Conservation (phyloP, 192 early-diverging fungal genomes). For the Allomyces macrogynus region DNA sequence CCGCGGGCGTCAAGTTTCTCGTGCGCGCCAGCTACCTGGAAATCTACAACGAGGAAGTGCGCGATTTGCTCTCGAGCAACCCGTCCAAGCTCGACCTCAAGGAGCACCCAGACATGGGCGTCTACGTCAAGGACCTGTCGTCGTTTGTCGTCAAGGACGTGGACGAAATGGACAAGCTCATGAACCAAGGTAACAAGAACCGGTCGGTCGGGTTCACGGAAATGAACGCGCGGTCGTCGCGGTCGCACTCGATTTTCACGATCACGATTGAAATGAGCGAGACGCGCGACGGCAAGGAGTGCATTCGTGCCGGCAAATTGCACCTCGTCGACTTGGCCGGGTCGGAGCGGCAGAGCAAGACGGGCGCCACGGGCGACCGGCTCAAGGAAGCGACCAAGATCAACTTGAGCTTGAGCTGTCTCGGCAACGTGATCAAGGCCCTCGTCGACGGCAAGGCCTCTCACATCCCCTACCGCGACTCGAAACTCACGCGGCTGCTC, state of each 20-base stretch:
- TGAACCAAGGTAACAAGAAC: conserved; percentile 45
- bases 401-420: conserved; percentile 35
- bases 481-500: conserved; percentile 38
- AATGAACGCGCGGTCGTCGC: conserved; percentile 36
- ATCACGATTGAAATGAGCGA: conserved; percentile 20
- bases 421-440: conserved; percentile 43
- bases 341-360: conserved; percentile 36
- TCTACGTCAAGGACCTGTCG: conserved; percentile 38
- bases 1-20: conserved; percentile 24
- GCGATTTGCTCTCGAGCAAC: conserved; percentile 30
- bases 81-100: conserved; percentile 33
- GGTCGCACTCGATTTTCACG: conserved; percentile 41
- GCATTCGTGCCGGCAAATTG: conserved; percentile 35
- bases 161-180: conserved; percentile 39
- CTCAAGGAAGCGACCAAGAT: conserved; percentile 44
- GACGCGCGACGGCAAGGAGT: conserved; percentile 25
- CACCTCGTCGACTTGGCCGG: conserved; percentile 57
- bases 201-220: conserved; percentile 51
- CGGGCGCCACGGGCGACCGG: conserved; percentile 23
- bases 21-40: conserved; percentile 43
- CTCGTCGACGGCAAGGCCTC: conserved; percentile 33
- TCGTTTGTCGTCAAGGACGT: conserved; percentile 41
- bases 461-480: conserved; percentile 45
- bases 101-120: conserved; percentile 35
- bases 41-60: conserved; percentile 49